Conservation (phyloP, 1,284 basidiomycete genomes). For the Leccinum pseudoinsigne region DNA sequence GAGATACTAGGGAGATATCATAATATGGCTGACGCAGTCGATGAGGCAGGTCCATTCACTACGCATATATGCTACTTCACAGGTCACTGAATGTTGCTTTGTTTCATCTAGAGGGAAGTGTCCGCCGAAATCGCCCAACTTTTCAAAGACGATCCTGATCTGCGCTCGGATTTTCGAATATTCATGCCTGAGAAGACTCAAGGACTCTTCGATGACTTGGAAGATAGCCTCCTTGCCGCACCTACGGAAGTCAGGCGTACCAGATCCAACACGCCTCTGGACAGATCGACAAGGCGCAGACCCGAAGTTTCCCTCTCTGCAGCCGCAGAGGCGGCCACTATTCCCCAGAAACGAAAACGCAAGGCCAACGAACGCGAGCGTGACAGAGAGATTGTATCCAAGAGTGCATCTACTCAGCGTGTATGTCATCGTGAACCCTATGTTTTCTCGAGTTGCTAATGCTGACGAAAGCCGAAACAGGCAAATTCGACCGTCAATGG, state of each 20-base stretch:
- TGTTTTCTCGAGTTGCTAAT: conserved; percentile 6
- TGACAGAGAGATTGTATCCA: conserved; percentile 30
- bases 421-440: conserved; percentile 17
- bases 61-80: conserved; percentile 40
- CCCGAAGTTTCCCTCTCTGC: conserved; percentile 33
- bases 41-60: conserved; percentile 61
- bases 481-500: conserved; percentile 21
- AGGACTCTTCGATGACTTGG: conserved; percentile 47
- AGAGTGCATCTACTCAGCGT: conserved; percentile 25
- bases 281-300: conserved; percentile 29
- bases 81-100: conserved; percentile 36
- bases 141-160: conserved; percentile 87
- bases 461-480: conserved; percentile 26
- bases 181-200: conserved; percentile 80
- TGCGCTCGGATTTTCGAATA: conserved; percentile 89
- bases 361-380: conserved; percentile 45
- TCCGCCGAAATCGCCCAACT: conserved; percentile 83
- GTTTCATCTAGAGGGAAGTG: conserved; percentile 59
- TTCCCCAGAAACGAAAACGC: conserved; percentile 66
- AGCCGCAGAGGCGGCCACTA: conserved; percentile 31
- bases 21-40: conserved; percentile 52
- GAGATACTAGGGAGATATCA: conserved; percentile 82
- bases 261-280: conserved; percentile 28
- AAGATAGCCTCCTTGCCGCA: conserved; percentile 28
- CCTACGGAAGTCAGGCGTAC: conserved; percentile 27